phyloP scores from a whole-genome alignment of 257 asterid genomes.

The Nicotiana tomentosiformis region DNA sequence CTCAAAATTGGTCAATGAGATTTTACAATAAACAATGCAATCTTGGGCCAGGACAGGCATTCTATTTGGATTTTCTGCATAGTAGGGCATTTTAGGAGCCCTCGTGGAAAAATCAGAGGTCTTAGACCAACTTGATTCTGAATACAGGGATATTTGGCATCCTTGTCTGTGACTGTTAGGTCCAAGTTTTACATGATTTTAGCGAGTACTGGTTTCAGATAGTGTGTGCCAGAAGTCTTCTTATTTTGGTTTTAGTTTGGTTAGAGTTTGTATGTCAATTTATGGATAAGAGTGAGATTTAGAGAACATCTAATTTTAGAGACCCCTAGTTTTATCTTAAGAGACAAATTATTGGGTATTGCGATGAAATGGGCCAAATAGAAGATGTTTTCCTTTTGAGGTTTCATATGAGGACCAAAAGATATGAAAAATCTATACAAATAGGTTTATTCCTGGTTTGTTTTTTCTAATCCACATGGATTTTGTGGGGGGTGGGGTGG shows the following conservation, averaged over 20 bases:
- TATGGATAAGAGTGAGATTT: not conserved
- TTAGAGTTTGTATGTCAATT: not conserved
- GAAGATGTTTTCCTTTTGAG: not conserved
- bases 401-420: not conserved
- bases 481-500: not conserved
- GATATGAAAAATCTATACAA: not conserved
- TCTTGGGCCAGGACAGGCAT: not conserved
- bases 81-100: not conserved
- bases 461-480: not conserved
- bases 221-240: not conserved
- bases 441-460: not conserved
- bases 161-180: slow-evolving; percentile 4
- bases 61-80: not conserved
- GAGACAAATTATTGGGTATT: no score
- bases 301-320: no score
- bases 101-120: not conserved
- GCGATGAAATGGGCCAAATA: no score
- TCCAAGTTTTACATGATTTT: slow-evolving; percentile 1
- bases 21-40: not conserved
- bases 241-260: not conserved
- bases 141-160: not conserved
- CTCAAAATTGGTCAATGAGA: slow-evolving; percentile 7
- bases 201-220: not conserved
- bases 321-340: no score
- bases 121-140: not conserved